These are phyloP conservation scores for Tuber melanosporum DNA, from an alignment of 495 filamentous ascomycete species.

Conservation along the genomic window DNA sequence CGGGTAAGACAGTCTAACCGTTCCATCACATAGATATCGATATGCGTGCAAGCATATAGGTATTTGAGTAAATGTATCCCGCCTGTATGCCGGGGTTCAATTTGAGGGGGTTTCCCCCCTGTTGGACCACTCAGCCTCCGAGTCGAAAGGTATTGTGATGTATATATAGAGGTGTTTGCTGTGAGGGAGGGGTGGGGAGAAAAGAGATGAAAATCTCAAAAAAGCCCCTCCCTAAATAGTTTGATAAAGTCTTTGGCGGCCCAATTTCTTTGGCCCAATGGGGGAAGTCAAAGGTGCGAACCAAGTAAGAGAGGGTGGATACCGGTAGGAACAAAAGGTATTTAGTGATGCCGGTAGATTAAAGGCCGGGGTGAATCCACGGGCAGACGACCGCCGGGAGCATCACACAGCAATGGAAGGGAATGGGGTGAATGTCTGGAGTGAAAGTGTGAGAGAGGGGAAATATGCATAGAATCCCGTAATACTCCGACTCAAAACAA, in stretches of 20 bases:
- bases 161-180: not conserved
- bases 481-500: not conserved
- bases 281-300: not conserved
- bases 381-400: not conserved
- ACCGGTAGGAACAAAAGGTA: not conserved
- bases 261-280: not conserved
- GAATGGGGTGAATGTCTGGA: too few species aligned
- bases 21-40: not conserved
- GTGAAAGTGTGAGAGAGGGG: too few species aligned
- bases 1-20: not conserved
- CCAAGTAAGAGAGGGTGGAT: not conserved
- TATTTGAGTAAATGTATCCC: not conserved
- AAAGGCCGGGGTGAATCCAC: not conserved
- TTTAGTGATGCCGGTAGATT: not conserved
- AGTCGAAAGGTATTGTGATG: not conserved
- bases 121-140: not conserved
- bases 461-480: not conserved
- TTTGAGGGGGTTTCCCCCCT: not conserved
- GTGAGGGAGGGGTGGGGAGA: not conserved
- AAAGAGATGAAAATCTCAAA: not conserved
- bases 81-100: not conserved
- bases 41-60: not conserved
- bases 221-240: not conserved
- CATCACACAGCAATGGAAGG: too few species aligned
- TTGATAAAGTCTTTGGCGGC: not conserved